Conservation (phyloP, 2,329 filamentous ascomycete genomes). For the Ceratocystis harringtonii region DNA sequence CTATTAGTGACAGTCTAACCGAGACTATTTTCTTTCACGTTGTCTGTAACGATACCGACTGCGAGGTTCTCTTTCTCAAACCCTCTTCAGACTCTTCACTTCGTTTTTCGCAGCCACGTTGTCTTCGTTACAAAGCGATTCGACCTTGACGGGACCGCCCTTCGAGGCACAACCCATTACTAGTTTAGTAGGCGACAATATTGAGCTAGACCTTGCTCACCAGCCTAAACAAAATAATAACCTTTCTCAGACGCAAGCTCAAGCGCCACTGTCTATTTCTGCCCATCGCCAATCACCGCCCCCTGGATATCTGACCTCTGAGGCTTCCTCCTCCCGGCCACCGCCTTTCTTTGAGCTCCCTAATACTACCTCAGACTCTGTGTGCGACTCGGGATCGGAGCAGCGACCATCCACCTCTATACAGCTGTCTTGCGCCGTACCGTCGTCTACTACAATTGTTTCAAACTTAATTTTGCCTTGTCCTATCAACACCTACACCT, state of each 20-base stretch:
- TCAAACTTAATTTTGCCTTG: constrained; percentile 16
- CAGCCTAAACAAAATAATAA: constrained; percentile 7
- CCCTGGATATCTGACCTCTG: constrained; percentile 43
- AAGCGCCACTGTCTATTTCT: constrained; percentile 10
- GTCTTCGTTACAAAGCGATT: constrained; percentile 22
- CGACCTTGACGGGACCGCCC: constrained; percentile 13
- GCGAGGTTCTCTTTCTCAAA: not conserved
- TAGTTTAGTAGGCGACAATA: not conserved
- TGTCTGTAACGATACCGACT: not conserved
- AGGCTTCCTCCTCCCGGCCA: constrained; percentile 39
- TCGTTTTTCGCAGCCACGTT: constrained; percentile 29
- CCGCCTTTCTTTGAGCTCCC: constrained; percentile 41
- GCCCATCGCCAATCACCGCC: constrained; percentile 29
- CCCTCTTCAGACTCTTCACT: constrained; percentile 14
- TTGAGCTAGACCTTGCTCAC: constrained; percentile 6
- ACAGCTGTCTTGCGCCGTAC: constrained; percentile 7
- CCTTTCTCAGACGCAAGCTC: constrained; percentile 7
- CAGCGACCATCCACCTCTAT: constrained; percentile 23
- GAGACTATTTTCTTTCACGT: not conserved
- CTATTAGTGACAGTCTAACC: too few relatives aligned
- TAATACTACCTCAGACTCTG: constrained; percentile 31
- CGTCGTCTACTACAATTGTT: constrained; percentile 18
- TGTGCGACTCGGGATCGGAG: constrained; percentile 25
- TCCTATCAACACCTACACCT: not conserved
- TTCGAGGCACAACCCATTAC: constrained; percentile 14